These are phyloP conservation scores for Xylariaceae sp. DNA, from an alignment of 2,329 filamentous ascomycete genomes.

Conservation along the genomic window DNA sequence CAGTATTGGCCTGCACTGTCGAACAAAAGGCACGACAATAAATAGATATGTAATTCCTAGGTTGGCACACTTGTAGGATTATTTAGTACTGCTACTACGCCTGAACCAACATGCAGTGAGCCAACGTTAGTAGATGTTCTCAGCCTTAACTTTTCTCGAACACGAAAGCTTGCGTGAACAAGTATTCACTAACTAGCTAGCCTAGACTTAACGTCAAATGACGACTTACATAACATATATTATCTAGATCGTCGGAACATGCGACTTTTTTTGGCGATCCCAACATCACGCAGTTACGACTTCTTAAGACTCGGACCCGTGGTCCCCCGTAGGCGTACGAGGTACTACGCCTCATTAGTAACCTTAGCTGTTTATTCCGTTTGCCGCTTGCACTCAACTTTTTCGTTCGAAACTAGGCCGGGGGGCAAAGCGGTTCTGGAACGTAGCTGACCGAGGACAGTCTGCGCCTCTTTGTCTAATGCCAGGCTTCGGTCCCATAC, in stretches of 20 bases:
- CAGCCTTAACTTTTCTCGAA: slow-evolving; percentile 13
- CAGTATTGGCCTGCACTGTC: not conserved
- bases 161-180: slow-evolving; percentile 9
- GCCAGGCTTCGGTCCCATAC: slow-evolving; percentile 1
- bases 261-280: too few relatives aligned
- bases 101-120: slow-evolving; percentile 7
- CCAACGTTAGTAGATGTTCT: not conserved
- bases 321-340: too few relatives aligned
- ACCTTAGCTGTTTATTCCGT: not conserved
- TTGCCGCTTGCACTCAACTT: not conserved
- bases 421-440: not conserved
- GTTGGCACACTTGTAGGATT: not conserved
- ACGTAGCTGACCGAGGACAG: slow-evolving; percentile 1
- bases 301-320: too few relatives aligned
- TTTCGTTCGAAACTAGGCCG: not conserved
- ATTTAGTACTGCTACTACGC: slow-evolving; percentile 1
- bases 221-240: not conserved
- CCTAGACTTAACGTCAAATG: not conserved
- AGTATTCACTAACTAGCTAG: not conserved
- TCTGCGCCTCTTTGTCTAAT: not conserved
- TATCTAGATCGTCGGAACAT: too few relatives aligned
- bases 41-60: not conserved
- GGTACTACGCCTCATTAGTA: too few relatives aligned
- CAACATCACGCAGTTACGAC: too few relatives aligned
- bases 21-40: not conserved